Evolutionary conservation across 768 basidiomycete genomes (phyloP), one percentile per base, ranked within the genome.

Genomic region (Leucocoprinus birnbaumii): DNA sequence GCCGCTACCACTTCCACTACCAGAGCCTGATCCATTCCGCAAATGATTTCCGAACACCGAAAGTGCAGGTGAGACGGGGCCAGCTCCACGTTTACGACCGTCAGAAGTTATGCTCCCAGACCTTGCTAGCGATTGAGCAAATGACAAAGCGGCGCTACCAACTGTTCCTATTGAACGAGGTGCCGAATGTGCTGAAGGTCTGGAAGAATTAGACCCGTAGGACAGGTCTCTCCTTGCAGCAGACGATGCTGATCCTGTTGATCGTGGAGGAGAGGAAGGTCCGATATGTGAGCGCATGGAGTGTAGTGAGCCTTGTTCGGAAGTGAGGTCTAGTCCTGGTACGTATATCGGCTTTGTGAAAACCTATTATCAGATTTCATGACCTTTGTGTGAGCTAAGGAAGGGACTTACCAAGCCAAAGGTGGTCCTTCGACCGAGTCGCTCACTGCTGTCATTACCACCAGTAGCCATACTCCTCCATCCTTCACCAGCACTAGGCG

Each of bases 251-350:
- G 86, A 86, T 43, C 80, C 80, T 22, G 78, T 71, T 0, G 83
- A 80, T 43, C 76, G 74, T 1, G 76, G 69, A 14, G 60, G 58
- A 14, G 69, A 64, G 0, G 84, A 81, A 59, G 52, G 34, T 14
- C 73, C 75, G 18, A 85, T 65, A 51, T 80, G 79, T 1, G 85
- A 84, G 19, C 73, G 75, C 73, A 81, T 77, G 0, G 87, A 88
- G 60, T 85, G 80, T 10, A 89, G 65, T 0, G 88, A 89, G 22
- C 79, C 84, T 59, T 78, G 77, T 60, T 88, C 84, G 21, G 87
- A 85, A n/a, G 65, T 65, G 41, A 76, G 62, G 21, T 67, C 65
- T 5, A 69, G 70, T n/a, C 66, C 68, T 50, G 80, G 75, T 34
- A 78, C 66, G 37, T 78, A 66, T 61, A 71, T 70, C 22, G 78